A percentile compares a stretch with the other conserved stretches of the same genome.
These are phyloP conservation scores for Acanthamoeba healyi DNA, from an alignment of 208 protist genomes.

Conservation along the genomic window DNA sequence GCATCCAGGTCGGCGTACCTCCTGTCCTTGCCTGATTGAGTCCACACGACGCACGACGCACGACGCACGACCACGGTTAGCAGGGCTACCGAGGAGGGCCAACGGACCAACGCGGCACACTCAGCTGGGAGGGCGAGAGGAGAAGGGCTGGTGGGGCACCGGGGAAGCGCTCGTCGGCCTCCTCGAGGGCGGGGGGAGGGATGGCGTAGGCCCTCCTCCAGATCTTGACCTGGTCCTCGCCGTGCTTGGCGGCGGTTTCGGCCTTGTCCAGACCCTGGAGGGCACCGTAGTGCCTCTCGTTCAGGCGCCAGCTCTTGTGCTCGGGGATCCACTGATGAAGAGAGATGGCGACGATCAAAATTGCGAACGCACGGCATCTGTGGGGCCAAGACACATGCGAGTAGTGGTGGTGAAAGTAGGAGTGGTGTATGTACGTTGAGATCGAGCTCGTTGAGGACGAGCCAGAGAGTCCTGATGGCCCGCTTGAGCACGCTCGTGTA, in stretches of 20 bases:
- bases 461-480: slow-evolving; percentile 86
- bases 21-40: slow-evolving; percentile 13
- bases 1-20: slow-evolving; percentile 79
- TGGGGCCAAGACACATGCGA: background rate
- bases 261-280: slow-evolving; percentile 90
- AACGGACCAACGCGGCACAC: too few relatives aligned
- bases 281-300: slow-evolving; percentile 91
- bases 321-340: slow-evolving; percentile 84
- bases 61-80: too few relatives aligned
- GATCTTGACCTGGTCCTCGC: slow-evolving; percentile 88
- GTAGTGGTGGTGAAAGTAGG: background rate
- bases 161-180: slow-evolving; percentile 81
- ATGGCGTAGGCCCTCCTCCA: slow-evolving; percentile 89
- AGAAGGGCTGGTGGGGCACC: too few relatives aligned
- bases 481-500: slow-evolving; percentile 90
- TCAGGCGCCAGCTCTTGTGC: slow-evolving; percentile 86
- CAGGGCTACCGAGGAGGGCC: too few relatives aligned
- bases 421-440: background rate
- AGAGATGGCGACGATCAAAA: too few relatives aligned
- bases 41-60: too few relatives aligned
- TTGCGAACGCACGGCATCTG: background rate
- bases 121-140: too few relatives aligned
- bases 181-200: slow-evolving; percentile 87
- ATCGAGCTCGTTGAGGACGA: slow-evolving; percentile 85
- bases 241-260: slow-evolving; percentile 90